Conservation (phyloP, 148 eudicot genomes). For the Talinum fruticosum region DNA sequence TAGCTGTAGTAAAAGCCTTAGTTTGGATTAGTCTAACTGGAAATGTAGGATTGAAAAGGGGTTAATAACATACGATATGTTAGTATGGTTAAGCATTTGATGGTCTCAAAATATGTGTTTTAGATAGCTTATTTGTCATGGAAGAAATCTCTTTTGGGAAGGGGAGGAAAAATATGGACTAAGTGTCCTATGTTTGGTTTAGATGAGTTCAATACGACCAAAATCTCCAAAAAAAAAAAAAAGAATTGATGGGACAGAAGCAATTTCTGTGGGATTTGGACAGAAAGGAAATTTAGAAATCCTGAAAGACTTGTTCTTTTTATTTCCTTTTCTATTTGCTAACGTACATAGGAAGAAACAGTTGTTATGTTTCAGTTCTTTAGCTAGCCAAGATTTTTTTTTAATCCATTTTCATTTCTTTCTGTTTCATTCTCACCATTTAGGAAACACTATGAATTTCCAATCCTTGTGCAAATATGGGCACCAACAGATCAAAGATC, state of each 20-base stretch:
- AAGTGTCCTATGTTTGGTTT: no score
- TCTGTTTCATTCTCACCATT: not conserved
- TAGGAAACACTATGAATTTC: slow-evolving; percentile 3
- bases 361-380: not conserved
- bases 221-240: no score
- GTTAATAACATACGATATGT: not conserved
- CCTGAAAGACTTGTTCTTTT: no score
- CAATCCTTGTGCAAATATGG: slow-evolving; percentile 8
- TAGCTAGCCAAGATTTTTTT: not conserved
- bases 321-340: no score
- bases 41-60: not conserved
- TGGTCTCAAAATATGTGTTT: not conserved
- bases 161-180: no score
- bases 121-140: not conserved
- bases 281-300: no score
- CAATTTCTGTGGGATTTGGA: no score
- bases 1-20: not conserved
- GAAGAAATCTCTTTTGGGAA: no score
- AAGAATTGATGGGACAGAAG: no score
- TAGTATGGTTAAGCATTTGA: not conserved
- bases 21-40: not conserved
- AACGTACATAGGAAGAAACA: no score
- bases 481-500: slow-evolving; percentile 65
- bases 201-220: no score
- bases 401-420: not conserved